These are phyloP conservation scores for Pelargonium fulgidum DNA, from an alignment of 441 rosid genomes.

Conservation along the genomic window DNA sequence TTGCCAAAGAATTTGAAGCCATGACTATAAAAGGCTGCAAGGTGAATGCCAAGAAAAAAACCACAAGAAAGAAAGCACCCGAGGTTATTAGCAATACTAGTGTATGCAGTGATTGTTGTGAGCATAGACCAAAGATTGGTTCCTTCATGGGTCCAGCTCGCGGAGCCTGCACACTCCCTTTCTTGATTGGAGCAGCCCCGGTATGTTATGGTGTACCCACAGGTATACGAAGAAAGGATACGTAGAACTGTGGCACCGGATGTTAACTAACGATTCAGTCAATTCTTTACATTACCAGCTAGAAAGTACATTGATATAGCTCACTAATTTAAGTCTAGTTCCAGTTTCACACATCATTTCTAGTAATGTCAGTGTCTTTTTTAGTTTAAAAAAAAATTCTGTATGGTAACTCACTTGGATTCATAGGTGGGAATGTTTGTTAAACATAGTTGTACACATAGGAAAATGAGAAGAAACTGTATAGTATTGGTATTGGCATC, in stretches of 20 bases:
- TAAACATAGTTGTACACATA: too few species aligned
- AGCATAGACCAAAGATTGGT: constrained; percentile 57
- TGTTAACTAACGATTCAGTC: not conserved
- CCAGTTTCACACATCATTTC: not conserved
- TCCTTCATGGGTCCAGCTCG: constrained; percentile 76
- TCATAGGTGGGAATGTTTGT: not conserved
- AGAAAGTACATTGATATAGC: not conserved
- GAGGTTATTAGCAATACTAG: constrained; percentile 19
- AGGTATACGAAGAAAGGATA: constrained; percentile 52
- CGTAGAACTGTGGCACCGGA: constrained; percentile 16
- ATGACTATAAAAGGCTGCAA: constrained; percentile 36
- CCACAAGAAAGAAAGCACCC: constrained; percentile 31
- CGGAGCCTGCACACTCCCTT: constrained; percentile 63
- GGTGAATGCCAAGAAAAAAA: constrained; percentile 40
- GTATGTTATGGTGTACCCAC: constrained; percentile 96
- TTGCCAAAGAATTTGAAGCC: constrained; percentile 56
- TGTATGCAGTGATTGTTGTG: constrained; percentile 26
- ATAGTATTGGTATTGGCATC: too few species aligned
- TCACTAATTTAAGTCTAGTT: not conserved
- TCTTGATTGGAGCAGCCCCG: constrained; percentile 84
- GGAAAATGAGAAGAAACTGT: too few species aligned
- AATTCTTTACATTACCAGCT: not conserved
- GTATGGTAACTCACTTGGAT: too few species aligned
- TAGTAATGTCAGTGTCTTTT: not conserved
- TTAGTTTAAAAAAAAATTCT: too few species aligned